Conservation (phyloP, 208 protist species). For the Crithidia mellificae region DNA sequence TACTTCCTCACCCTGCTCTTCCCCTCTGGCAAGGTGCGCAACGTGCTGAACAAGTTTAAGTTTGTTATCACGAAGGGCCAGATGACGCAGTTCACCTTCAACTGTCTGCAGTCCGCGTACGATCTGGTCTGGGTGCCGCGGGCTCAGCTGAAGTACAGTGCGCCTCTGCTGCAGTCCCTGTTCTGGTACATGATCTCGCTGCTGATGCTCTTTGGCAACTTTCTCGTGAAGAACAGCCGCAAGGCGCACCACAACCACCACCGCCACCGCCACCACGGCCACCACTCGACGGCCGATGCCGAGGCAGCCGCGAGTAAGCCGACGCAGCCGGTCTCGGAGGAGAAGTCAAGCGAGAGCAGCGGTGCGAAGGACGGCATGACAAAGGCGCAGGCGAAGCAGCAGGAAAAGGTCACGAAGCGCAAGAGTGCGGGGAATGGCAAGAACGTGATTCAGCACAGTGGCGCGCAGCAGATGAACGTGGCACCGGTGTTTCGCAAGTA, state of each 20-base stretch:
- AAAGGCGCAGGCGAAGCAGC: slow-evolving; percentile 10
- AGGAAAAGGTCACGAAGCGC: slow-evolving; percentile 3
- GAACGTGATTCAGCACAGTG: not conserved
- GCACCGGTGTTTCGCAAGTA: slow-evolving; percentile 2
- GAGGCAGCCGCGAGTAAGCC: not conserved
- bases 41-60: slow-evolving; percentile 66
- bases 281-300: not conserved
- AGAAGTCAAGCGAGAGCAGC: not conserved
- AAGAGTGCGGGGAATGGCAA: slow-evolving; percentile 1
- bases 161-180: slow-evolving; percentile 51
- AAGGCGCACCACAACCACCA: slow-evolving; percentile 2
- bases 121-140: slow-evolving; percentile 58
- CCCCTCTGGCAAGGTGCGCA: slow-evolving; percentile 47
- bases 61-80: slow-evolving; percentile 82
- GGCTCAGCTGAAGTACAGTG: slow-evolving; percentile 52
- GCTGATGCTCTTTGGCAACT: slow-evolving; percentile 76
- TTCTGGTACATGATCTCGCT: slow-evolving; percentile 85
- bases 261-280: slow-evolving; percentile 8
- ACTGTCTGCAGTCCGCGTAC: slow-evolving; percentile 73
- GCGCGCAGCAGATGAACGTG: slow-evolving; percentile 10
- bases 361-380: slow-evolving; percentile 14
- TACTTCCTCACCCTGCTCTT: slow-evolving; percentile 78
- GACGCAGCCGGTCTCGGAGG: not conserved
- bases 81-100: slow-evolving; percentile 73
- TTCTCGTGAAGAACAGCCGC: slow-evolving; percentile 52